phyloP scores from a whole-genome alignment of 2,329 filamentous ascomycete genomes.

The Aspergillus fructus region DNA sequence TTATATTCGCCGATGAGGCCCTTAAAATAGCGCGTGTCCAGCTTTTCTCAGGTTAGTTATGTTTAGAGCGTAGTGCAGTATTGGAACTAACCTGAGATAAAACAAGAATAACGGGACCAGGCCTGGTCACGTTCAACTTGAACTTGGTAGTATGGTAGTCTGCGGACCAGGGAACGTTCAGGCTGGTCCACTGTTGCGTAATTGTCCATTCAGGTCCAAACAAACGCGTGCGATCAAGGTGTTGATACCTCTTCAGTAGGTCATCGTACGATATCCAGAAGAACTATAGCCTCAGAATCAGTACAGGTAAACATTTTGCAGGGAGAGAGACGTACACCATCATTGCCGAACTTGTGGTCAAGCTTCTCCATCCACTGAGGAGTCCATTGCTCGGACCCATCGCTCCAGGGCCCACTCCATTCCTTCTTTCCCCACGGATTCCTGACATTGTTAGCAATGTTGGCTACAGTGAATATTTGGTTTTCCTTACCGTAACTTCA shows the following conservation, averaged over 20 bases:
- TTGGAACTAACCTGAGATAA: constrained; percentile 49
- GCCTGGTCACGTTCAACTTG: constrained; percentile 52
- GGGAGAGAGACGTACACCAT: constrained; percentile 51
- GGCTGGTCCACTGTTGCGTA: constrained; percentile 60
- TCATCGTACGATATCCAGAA: constrained; percentile 64
- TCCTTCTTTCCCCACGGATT: constrained; percentile 82
- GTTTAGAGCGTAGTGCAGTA: neutral
- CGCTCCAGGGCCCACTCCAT: constrained; percentile 79
- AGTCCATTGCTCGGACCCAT: constrained; percentile 83
- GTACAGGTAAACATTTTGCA: neutral
- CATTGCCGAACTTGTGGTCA: constrained; percentile 72
- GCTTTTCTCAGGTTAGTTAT: constrained; percentile 26
- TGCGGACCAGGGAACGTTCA: constrained; percentile 60
- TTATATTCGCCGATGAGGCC: constrained; percentile 58
- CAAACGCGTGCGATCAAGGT: constrained; percentile 60
- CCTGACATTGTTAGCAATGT: constrained; percentile 38
- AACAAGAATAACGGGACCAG: constrained; percentile 57
- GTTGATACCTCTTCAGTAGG: constrained; percentile 57
- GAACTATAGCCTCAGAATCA: constrained; percentile 29
- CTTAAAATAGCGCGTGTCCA: constrained; percentile 61
- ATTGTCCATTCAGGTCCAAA: constrained; percentile 62
- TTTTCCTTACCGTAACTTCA: constrained; percentile 56
- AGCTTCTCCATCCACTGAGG: constrained; percentile 73
- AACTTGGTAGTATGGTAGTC: constrained; percentile 63
- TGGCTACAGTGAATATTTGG: too few species aligned